A percentile compares a stretch with the other conserved stretches of the same genome.
phyloP scores from a whole-genome alignment of 768 basidiomycete genomes.

The Solioccasus polychromus region DNA sequence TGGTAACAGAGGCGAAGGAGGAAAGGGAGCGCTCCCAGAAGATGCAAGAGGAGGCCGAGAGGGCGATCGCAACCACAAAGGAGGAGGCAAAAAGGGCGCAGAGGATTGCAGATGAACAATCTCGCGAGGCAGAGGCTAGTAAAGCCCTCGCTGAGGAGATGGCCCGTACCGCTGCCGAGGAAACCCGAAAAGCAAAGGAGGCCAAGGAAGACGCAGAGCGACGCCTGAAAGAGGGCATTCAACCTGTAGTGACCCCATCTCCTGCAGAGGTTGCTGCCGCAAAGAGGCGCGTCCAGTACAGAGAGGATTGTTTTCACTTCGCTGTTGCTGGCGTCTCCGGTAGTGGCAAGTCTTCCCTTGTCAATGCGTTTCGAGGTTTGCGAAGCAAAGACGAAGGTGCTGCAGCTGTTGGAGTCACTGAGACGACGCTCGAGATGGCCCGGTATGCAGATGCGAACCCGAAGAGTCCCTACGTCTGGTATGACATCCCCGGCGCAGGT shows the following conservation, averaged over 20 bases:
- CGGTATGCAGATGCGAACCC: slow-evolving; percentile 26
- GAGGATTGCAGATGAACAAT: slow-evolving; percentile 9
- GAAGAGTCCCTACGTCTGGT: slow-evolving; percentile 29
- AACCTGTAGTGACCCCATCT: slow-evolving; percentile 23
- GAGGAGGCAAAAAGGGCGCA: slow-evolving; percentile 10
- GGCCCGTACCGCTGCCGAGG: slow-evolving; percentile 13
- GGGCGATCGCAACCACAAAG: slow-evolving; percentile 2
- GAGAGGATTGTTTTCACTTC: slow-evolving; percentile 29
- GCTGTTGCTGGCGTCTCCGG: slow-evolving; percentile 35
- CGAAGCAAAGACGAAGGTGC: slow-evolving; percentile 16
- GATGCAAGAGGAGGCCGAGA: slow-evolving; percentile 6
- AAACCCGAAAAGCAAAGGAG: slow-evolving; percentile 2
- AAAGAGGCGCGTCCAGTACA: slow-evolving; percentile 19
- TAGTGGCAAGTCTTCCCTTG: slow-evolving; percentile 35
- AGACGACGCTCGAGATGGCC: slow-evolving; percentile 27
- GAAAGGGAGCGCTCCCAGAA: slow-evolving; percentile 5
- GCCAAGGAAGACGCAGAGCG: slow-evolving; percentile 18
- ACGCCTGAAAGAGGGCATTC: slow-evolving; percentile 23
- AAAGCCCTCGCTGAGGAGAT: slow-evolving; percentile 8
- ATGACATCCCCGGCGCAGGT: slow-evolving; percentile 36
- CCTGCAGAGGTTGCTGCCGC: slow-evolving; percentile 15
- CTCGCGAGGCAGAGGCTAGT: slow-evolving; percentile 5
- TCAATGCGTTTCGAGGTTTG: slow-evolving; percentile 35
- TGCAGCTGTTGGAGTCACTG: slow-evolving; percentile 28
- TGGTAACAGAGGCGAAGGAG: slow-evolving; percentile 2